Evolutionary conservation across 768 basidiomycete species (phyloP).

Genomic region (Leccinum truebloodii): DNA sequence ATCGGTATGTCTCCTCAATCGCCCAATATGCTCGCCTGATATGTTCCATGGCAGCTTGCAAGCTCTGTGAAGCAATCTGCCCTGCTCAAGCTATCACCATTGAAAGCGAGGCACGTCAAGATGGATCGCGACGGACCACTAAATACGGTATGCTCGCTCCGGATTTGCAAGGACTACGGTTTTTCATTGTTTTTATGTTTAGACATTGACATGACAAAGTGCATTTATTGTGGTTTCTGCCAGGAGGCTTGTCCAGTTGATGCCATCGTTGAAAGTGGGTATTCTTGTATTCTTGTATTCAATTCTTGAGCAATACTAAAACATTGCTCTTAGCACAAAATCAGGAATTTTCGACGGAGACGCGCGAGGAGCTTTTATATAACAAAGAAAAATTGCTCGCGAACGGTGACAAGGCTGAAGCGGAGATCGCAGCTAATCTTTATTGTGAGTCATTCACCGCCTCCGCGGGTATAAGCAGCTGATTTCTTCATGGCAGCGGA

Average conservation of each 20-base stretch:
- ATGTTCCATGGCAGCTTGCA: slow-evolving; percentile 69
- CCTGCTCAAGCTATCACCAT: slow-evolving; percentile 99
- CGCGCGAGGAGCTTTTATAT: slow-evolving; percentile 96
- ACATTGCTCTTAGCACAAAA: slow-evolving; percentile 75
- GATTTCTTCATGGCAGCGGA: slow-evolving; percentile 56
- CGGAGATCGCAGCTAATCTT: slow-evolving; percentile 95
- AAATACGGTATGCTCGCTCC: slow-evolving; percentile 74
- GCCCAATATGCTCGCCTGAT: slow-evolving; percentile 8
- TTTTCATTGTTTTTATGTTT: slow-evolving; percentile 3
- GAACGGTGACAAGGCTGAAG: slow-evolving; percentile 95
- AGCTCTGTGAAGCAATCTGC: slow-evolving; percentile 98
- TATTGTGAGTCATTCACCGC: slow-evolving; percentile 50
- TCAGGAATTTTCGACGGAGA: slow-evolving; percentile 96
- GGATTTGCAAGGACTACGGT: background rate
- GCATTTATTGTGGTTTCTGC: slow-evolving; percentile 99
- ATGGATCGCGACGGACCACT: slow-evolving; percentile 95
- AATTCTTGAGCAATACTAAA: slow-evolving; percentile 7
- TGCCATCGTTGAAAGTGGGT: slow-evolving; percentile 97
- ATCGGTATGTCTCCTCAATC: slow-evolving; percentile 66
- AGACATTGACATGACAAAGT: slow-evolving; percentile 99
- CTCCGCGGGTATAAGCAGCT: slow-evolving; percentile 17
- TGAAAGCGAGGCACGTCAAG: slow-evolving; percentile 93
- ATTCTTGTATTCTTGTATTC: slow-evolving; percentile 9
- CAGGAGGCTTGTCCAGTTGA: slow-evolving; percentile 99
- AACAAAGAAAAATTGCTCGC: slow-evolving; percentile 99